Base-by-base conservation (phyloP, 202 grass and related monocot species). In the Sporobolus alterniflorus region DNA sequence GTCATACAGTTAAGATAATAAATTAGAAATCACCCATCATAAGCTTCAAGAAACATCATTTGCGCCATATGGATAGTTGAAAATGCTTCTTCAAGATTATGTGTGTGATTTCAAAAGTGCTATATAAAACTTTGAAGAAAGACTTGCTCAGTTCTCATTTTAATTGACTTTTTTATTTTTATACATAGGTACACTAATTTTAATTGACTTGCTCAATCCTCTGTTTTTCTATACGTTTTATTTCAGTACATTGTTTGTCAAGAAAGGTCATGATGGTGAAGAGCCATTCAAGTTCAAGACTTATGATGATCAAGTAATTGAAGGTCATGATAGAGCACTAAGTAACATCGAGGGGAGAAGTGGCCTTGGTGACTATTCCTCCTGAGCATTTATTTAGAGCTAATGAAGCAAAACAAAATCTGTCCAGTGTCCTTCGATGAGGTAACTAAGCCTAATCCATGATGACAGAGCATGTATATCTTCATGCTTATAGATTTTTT, bases 271-370 rank as follows among this genome's bases (percentile, higher is more conserved):
- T 86, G 85, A 97, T 64, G 88, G 76, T 59, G 91, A 94, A 22
- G 94, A 92, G 5, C 87, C 77, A 78, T 78, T 92, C 7, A 82
- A 97, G 82, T 93, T 94, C 78, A 97, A 88, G 79, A 94, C 86
- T 56, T 86, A 94, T 60, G 91, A 97, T 79, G 94, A 96, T 32
- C 88, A 96, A 89, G 94, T 93, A 13, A 91, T 96, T 85, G 78
- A 91, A 74, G 94, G 94, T 26, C 83, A 93, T 80, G 94, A 96
- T 77, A 46, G 21, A 80, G 91, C 90, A 80, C 88, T 96, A 46
- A 70, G 83, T 77, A 87, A 83, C 63, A 96, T 96, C 90, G 73
- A 93, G 77, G 84, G 94, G 90, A 71, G 94, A 96, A 83, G 81
- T 93, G 20, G 81, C 88, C 60, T 85, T 83, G 68, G 77, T 96